Evolutionary conservation across 2,329 filamentous ascomycete genomes (phyloP), one percentile per base, ranked within the genome.

Genomic region (Aspergillus puulaauensis): DNA sequence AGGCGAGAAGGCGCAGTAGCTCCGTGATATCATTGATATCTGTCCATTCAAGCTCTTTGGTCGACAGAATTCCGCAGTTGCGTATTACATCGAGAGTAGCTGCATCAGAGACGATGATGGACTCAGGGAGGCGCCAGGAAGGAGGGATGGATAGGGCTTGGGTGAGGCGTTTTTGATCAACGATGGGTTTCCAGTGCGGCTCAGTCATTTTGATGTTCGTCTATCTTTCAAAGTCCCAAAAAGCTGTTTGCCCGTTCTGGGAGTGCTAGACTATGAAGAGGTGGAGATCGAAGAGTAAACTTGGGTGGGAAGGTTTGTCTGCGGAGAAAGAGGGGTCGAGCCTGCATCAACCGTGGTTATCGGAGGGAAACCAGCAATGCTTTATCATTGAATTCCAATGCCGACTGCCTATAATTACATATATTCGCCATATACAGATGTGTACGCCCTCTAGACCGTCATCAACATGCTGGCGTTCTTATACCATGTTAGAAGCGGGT

Each of bases 401-500:
- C 50, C 51, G 45, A 23, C n/a, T 23, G 11, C n/a, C 24, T 46
- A 31, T n/a, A 46, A 46, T 46, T 46, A 46, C 44, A 46, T 46
- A n/a, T 52, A 44, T 44, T 49, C 14, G 46, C 35, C 31, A 33
- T 43, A 41, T 7, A 23, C 27, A 39, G 21, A 21, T 4, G 21
- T 49, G 31, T 48, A 23, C 46, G 41, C 46, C 56, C 57, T 14
- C 53, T 68, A 96, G 65, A 95, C 84, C 53, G 93, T 97, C 51
- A 91, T 88, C 83, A 98, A 84, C 67, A 97, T 90, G 75, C 90
- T 95, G 53, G 93, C 93, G 75, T 99, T 99, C 78, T 90, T 90
- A 77, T 98, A 99, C 88, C 95, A 97, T 67, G 81, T 89, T 75
- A 98, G 72, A 70, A 99, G 77, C 45, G 93, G 93, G 73, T 98